Evolutionary conservation across 176 grass and related monocot species (phyloP), one percentile per base, ranked within the genome.

Genomic region (Oryza glaberrima): DNA sequence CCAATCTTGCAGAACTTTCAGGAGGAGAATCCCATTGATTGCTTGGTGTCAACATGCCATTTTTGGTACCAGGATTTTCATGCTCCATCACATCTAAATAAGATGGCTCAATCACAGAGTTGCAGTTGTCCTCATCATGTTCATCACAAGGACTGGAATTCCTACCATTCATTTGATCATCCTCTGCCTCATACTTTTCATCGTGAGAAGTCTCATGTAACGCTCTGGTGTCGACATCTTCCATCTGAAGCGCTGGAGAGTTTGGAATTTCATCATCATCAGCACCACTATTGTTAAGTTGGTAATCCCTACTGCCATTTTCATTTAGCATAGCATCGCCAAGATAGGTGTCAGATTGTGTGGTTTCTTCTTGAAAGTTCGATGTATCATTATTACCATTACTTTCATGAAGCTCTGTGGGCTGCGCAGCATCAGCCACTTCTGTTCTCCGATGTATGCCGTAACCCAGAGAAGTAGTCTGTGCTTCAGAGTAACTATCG

Each of bases 271-370:
- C 79, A 20, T 81, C 70, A 78, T 68, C 71, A 86, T 67, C 77
- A 72, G 43, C 71, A 92, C 48, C 81, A 65, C 70, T 88, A 84
- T 79, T 87, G 49, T 81, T 82, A 82, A 75, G 63, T 67, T 93
- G 81, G 56, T 73, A 70, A 88, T 72, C 82, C 60, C 79, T 87
- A 79, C 75, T 79, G 46, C 51, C 75, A 82, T 90, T 80, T 77
- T 89, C 84, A 87, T 66, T 71, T 87, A 92, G 84, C 76, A 92
- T 76, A 64, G 91, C 70, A 47, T 92, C 84, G 25, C 81, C 87
- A 89, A 84, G 87, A 76, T 86, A 84, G 26, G 44, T 23, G 81
- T 83, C 75, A 84, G 76, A 87, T 77, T 81, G 72, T 86, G 64
- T 80, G 66, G 60, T 65, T 82, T 90, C 91, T 69, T 56, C 65